Evolutionary conservation across 139 green algal species (phyloP).

Genomic region (Chlorella sorokiniana): DNA sequence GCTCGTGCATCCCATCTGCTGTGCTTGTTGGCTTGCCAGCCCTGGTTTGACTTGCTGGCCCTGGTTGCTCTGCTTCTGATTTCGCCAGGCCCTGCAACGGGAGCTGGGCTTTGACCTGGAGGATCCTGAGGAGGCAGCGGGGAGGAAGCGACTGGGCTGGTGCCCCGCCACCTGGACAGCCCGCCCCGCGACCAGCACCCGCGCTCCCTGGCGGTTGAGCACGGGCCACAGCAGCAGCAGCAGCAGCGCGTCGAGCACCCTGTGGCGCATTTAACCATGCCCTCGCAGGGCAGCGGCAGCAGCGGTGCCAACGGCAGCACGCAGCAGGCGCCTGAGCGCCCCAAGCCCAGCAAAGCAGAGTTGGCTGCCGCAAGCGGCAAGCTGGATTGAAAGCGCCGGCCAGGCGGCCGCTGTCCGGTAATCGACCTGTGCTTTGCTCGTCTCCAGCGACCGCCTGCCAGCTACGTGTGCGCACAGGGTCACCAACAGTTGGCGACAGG

Average conservation of each 20-base stretch:
- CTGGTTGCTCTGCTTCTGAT: not conserved
- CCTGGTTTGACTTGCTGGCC: not conserved
- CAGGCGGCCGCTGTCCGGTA: too few relatives aligned
- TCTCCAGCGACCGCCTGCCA: too few relatives aligned
- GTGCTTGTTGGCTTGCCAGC: not conserved
- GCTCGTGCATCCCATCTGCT: not conserved
- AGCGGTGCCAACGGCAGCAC: not conserved
- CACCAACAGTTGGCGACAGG: too few relatives aligned
- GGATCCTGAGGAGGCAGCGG: not conserved
- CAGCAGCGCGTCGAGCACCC: not conserved
- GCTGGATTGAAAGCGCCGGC: not conserved
- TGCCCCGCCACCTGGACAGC: not conserved
- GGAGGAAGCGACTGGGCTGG: not conserved
- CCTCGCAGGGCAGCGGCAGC: not conserved
- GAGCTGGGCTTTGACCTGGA: slow-evolving; percentile 24
- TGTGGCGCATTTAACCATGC: not conserved
- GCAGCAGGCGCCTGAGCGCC: not conserved
- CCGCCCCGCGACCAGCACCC: too few relatives aligned
- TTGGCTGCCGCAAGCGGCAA: not conserved
- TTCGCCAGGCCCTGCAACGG: slow-evolving; percentile 7
- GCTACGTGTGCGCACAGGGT: too few relatives aligned
- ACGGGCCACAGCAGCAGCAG: not conserved
- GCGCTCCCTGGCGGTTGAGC: not conserved
- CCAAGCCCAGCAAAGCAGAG: not conserved
- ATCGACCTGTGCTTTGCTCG: too few relatives aligned